These are phyloP conservation scores for Trichoderma brevicompactum DNA, from an alignment of 2,329 filamentous ascomycete species.

Conservation along the genomic window DNA sequence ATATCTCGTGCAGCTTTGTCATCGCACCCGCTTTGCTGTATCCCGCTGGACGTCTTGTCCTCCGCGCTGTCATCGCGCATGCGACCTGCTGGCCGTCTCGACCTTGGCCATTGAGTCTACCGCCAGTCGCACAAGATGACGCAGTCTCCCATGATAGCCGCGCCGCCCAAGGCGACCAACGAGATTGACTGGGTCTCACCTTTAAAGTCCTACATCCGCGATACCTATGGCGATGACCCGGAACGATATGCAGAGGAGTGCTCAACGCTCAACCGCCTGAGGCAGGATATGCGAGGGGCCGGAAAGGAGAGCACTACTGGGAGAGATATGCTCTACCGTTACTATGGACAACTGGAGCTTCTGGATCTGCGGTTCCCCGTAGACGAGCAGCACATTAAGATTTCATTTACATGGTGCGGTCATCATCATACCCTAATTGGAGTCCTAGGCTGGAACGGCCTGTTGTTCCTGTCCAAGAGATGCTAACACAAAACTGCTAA, in stretches of 20 bases:
- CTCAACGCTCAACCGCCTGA: slow-evolving; percentile 86
- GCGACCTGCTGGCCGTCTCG: slow-evolving; percentile 29
- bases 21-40: slow-evolving; percentile 19
- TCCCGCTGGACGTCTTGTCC: slow-evolving; percentile 18
- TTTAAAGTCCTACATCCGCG: slow-evolving; percentile 89
- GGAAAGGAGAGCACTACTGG: slow-evolving; percentile 96
- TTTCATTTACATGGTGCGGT: slow-evolving; percentile 90
- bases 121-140: slow-evolving; percentile 59
- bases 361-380: slow-evolving; percentile 94
- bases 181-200: slow-evolving; percentile 98
- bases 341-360: slow-evolving; percentile 96
- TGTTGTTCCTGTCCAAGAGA: neutral
- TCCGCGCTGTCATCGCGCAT: slow-evolving; percentile 28
- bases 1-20: slow-evolving; percentile 9
- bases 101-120: slow-evolving; percentile 22
- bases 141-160: slow-evolving; percentile 92
- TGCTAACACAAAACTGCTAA: slow-evolving; percentile 20
- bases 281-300: slow-evolving; percentile 97
- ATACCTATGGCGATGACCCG: slow-evolving; percentile 94
- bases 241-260: slow-evolving; percentile 97
- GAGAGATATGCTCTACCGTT: slow-evolving; percentile 90
- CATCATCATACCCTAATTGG: neutral
- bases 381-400: slow-evolving; percentile 98
- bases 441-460: neutral
- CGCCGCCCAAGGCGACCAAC: slow-evolving; percentile 90